Percentiles rank a stretch among this genome's conserved stretches.
Evolutionary conservation across 352 stramenopile species (phyloP).

Genomic region (Phytophthora sojae): DNA sequence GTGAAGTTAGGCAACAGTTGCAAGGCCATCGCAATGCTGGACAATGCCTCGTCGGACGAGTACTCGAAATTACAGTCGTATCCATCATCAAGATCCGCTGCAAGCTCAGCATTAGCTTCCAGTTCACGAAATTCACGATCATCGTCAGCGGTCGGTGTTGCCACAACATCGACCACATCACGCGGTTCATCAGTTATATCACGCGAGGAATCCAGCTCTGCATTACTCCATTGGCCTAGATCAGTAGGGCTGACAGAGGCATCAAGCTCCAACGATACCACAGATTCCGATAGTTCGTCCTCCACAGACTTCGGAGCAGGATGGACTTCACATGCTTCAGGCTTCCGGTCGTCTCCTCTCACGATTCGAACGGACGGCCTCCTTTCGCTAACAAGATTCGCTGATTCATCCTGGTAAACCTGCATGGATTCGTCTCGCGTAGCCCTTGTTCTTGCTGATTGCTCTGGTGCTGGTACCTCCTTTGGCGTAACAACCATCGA

Average conservation of each 20-base stretch:
- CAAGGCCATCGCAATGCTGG: slow-evolving; percentile 50
- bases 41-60: slow-evolving; percentile 39
- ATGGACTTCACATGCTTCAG: neutral
- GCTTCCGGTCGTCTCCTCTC: neutral
- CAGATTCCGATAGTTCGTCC: neutral
- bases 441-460: slow-evolving; percentile 1
- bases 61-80: slow-evolving; percentile 46
- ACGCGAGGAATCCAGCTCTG: neutral
- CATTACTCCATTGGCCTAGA: neutral
- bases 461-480: neutral
- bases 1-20: slow-evolving; percentile 44
- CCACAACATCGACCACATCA: neutral
- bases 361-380: neutral
- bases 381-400: neutral
- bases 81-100: neutral
- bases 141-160: neutral
- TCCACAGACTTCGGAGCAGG: neutral
- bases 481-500: neutral
- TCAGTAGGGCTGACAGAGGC: neutral
- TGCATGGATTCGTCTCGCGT: slow-evolving; percentile 21
- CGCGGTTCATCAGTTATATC: neutral
- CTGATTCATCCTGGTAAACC: slow-evolving; percentile 3
- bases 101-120: neutral
- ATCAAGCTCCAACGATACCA: neutral
- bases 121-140: neutral